phyloP scores from a whole-genome alignment of 169 alveolate species.

The Plasmodium gonderi region DNA sequence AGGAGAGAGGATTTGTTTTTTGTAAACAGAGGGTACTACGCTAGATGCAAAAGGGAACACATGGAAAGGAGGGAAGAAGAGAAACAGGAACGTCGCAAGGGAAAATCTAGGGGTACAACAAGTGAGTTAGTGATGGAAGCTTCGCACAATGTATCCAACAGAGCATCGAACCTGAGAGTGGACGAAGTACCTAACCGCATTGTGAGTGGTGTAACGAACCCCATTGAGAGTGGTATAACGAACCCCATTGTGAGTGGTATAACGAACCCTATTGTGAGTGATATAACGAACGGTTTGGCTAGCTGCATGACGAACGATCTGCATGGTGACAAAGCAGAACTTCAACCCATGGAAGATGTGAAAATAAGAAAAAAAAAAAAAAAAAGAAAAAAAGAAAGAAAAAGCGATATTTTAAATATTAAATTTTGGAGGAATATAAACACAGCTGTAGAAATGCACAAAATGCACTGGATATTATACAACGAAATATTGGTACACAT shows the following conservation, averaged over 20 bases:
- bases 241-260: too few species aligned
- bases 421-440: constrained; percentile 67
- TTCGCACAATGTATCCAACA: too few species aligned
- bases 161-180: too few species aligned
- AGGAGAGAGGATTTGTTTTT: constrained; percentile 29
- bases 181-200: too few species aligned
- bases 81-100: too few species aligned
- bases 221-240: too few species aligned
- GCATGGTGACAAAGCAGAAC: too few species aligned
- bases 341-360: too few species aligned
- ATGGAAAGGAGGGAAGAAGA: background rate
- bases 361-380: background rate
- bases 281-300: background rate
- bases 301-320: background rate
- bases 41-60: background rate
- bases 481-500: constrained; percentile 43
- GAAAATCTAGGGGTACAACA: too few species aligned
- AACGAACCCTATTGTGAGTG: too few species aligned
- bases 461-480: constrained; percentile 57
- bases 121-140: too few species aligned
- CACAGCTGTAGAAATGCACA: constrained; percentile 45
- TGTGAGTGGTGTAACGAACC: too few species aligned
- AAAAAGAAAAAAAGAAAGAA: constrained; percentile 10
- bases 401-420: constrained; percentile 35
- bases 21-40: constrained; percentile 19